Base-by-base conservation (phyloP, 176 grass and related monocot species). In the Phoenix roebelenii region DNA sequence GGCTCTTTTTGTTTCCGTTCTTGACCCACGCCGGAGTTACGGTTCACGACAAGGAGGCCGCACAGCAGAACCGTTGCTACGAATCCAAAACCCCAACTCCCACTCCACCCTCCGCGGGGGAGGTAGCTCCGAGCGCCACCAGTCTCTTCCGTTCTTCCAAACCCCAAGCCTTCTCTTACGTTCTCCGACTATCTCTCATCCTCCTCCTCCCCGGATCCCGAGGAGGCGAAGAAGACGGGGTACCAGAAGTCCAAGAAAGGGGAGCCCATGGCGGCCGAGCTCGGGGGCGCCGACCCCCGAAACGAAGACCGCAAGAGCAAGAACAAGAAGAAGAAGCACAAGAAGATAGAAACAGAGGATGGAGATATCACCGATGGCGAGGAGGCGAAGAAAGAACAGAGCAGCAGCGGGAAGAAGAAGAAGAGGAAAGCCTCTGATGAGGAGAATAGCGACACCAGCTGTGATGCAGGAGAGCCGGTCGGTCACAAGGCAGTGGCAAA, bases 371-470 rank as follows among this genome's bases (percentile, higher is more conserved):
- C 75, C 26, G 18, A 69, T 26, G 16, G 72, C 0, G 67, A 74
- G 65, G 57, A 14, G 23, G 80, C 77, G 64, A 85, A 78, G 68
- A 85, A 81, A 3, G 81, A 81, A 50, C 84, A 89, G 78, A 87
- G 7, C 7, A 9, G 7, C 32, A 79, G 54, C 80, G 79, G 7
- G 85, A 95, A 63, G 62, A 44, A 0, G 75, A 80, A 71, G 82
- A 72, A 53, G 72, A 61, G 0, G 22, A 65, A 50, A 5, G 50
- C 54, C 5, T 59, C 50, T 5, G 80, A 82, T 4, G 82, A 90
- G 18, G 78, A 61, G n/a, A 39, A n/a, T 59, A 74, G 82, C 74
- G 76, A 76, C 62, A 79, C 75, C 57, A 78, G 79, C 79, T 82
- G 79, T 30, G 25, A 60, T n/a, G 58, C 16, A 23, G 26, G 58